Conservation (phyloP, 2,329 filamentous ascomycete genomes). For the Pestalotiopsis sp. region DNA sequence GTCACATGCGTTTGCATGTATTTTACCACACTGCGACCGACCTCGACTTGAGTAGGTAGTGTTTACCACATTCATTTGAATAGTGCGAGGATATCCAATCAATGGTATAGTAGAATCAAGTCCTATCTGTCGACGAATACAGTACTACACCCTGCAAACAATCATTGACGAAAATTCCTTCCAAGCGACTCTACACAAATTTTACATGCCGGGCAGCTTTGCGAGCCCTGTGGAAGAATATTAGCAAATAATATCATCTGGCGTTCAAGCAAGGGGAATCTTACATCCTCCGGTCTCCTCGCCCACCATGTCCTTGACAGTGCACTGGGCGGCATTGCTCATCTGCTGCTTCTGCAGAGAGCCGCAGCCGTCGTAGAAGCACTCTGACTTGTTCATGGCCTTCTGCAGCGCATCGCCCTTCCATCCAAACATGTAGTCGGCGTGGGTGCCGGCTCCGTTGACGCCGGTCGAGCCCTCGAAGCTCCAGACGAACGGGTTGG, state of each 20-base stretch:
- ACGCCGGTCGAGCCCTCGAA: conserved; percentile 28
- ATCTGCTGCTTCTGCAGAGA: conserved; percentile 30
- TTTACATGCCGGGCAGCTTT: background rate
- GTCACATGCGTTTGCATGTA: no score
- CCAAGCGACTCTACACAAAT: background rate
- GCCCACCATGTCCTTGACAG: conserved; percentile 22
- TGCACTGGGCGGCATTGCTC: conserved; percentile 29
- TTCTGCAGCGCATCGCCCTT: conserved; percentile 33
- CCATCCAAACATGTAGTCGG: conserved; percentile 43
- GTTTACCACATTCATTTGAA: no score
- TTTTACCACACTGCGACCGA: no score
- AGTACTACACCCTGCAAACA: no score
- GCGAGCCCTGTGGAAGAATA: background rate
- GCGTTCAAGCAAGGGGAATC: background rate
- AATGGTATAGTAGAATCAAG: background rate
- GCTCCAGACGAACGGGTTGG: conserved; percentile 31
- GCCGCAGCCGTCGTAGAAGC: conserved; percentile 34
- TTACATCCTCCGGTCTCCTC: conserved; percentile 33
- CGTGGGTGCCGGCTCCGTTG: conserved; percentile 39
- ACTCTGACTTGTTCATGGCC: conserved; percentile 34
- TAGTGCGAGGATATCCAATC: no score
- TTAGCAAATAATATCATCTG: background rate
- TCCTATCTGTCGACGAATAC: background rate
- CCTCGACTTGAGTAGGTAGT: no score
- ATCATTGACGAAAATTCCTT: background rate